phyloP scores from a whole-genome alignment of 1,139 yeast species.

The Yamadazyma epiphylla region DNA sequence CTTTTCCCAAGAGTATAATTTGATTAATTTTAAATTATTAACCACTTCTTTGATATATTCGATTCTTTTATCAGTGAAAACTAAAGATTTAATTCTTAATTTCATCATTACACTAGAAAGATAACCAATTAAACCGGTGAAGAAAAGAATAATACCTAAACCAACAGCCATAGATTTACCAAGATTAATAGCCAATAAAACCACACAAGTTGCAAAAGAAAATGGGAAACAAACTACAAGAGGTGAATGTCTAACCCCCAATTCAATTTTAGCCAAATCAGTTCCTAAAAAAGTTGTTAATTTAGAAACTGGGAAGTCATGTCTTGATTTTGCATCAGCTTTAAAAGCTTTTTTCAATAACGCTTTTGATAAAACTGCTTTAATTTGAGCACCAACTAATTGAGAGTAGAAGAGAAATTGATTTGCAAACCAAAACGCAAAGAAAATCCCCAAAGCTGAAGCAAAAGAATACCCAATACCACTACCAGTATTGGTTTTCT shows the following conservation, averaged over 20 bases:
- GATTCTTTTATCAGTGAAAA: conserved; percentile 31
- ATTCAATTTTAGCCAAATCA: conserved; percentile 34
- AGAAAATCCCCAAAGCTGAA: conserved; percentile 20
- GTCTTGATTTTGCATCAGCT: conserved; percentile 57
- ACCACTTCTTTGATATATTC: conserved; percentile 32
- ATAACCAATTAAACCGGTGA: conserved; percentile 20
- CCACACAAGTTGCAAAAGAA: conserved; percentile 29
- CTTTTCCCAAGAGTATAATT: conserved; percentile 65
- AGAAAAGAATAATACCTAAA: conserved; percentile 25
- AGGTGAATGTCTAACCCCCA: conserved; percentile 32
- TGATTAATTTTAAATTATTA: conserved; percentile 32
- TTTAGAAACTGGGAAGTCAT: conserved; percentile 59
- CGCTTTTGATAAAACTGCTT: conserved; percentile 64
- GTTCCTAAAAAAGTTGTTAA: conserved; percentile 53
- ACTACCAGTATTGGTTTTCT: conserved; percentile 17
- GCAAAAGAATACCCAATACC: conserved; percentile 40
- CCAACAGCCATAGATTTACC: conserved; percentile 37
- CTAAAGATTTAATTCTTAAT: conserved; percentile 24
- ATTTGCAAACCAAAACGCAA: conserved; percentile 12
- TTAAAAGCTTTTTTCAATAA: conserved; percentile 62
- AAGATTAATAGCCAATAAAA: conserved; percentile 27
- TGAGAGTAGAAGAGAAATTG: conserved; percentile 23
- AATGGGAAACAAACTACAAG: conserved; percentile 24
- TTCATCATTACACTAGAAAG: conserved; percentile 23
- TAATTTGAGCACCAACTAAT: conserved; percentile 60